Percentiles rank a stretch among this genome's conserved stretches.
Conservation (phyloP, 495 filamentous ascomycete genomes). For the Penicillium flavigenum region DNA sequence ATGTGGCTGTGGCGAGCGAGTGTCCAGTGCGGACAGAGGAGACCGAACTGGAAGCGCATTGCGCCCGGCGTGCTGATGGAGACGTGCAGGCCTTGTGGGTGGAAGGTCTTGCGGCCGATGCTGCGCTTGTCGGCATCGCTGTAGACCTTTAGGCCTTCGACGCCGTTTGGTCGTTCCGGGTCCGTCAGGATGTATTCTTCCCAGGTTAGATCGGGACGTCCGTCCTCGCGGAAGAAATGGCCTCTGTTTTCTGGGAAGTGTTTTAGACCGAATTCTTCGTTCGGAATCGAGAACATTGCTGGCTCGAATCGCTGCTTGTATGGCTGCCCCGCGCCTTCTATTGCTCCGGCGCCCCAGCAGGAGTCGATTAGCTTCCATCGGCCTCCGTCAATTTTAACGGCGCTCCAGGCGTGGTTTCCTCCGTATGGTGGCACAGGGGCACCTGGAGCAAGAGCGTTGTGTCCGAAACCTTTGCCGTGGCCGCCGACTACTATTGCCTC, state of each 20-base stretch:
- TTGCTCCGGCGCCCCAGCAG: constrained; percentile 85
- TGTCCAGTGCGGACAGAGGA: constrained; percentile 78
- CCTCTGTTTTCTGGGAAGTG: constrained; percentile 73
- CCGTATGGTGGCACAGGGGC: constrained; percentile 57
- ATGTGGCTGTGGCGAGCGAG: constrained; percentile 57
- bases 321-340: constrained; percentile 46
- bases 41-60: constrained; percentile 73
- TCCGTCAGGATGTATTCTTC: constrained; percentile 71
- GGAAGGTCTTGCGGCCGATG: constrained; percentile 60
- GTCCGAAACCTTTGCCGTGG: constrained; percentile 85
- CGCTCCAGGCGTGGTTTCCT: constrained; percentile 86
- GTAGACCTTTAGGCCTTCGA: constrained; percentile 52
- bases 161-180: constrained; percentile 42
- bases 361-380: constrained; percentile 90
- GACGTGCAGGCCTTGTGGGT: constrained; percentile 58
- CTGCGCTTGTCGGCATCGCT: constrained; percentile 57
- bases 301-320: constrained; percentile 72
- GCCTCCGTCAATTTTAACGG: constrained; percentile 76
- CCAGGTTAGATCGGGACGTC: constrained; percentile 59
- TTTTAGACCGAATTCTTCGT: constrained; percentile 73
- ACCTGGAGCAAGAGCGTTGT: constrained; percentile 53
- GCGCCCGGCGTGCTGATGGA: constrained; percentile 50
- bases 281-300: constrained; percentile 70
- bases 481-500: constrained; percentile 68
- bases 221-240: constrained; percentile 68